Percentiles rank a stretch among this genome's conserved stretches.
phyloP scores from a whole-genome alignment of 371 early-diverging fungal species.

The Thermomucor indicae-seudaticae region DNA sequence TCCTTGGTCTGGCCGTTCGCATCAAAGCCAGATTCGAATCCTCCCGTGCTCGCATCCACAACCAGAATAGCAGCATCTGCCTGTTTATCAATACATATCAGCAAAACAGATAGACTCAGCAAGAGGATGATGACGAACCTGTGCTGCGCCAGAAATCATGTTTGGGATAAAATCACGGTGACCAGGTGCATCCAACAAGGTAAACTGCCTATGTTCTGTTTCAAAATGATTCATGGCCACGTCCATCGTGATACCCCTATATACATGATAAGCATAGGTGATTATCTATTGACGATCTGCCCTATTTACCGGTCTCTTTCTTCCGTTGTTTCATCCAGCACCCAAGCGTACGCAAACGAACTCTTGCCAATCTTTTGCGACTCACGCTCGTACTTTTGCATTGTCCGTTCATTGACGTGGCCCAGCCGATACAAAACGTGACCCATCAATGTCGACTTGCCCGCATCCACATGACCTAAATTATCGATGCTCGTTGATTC shows the following conservation, averaged over 20 bases:
- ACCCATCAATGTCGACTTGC: constrained; percentile 98
- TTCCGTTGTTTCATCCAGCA: constrained; percentile 91
- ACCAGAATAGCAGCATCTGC: constrained; percentile 97
- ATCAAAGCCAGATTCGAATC: constrained; percentile 98
- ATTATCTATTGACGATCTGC: not conserved
- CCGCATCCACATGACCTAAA: constrained; percentile 98
- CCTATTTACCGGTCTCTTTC: constrained; percentile 69
- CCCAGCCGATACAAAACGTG: constrained; percentile 88
- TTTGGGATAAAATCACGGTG: constrained; percentile 99
- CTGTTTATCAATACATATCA: constrained; percentile 3
- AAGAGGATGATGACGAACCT: constrained; percentile 24
- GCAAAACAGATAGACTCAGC: not conserved
- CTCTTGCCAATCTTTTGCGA: constrained; percentile 89
- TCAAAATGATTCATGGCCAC: constrained; percentile 91
- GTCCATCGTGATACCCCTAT: constrained; percentile 96
- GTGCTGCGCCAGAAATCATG: constrained; percentile 98
- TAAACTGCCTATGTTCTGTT: constrained; percentile 75
- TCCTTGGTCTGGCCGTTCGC: constrained; percentile 97
- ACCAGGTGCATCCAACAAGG: constrained; percentile 97
- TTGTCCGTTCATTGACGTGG: constrained; percentile 84
- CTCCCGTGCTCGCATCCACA: constrained; percentile 87
- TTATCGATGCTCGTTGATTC: no score
- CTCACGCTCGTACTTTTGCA: constrained; percentile 93
- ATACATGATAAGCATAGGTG: not conserved
- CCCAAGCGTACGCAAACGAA: constrained; percentile 96